Evolutionary conservation across 2,329 filamentous ascomycete species (phyloP).

Genomic region (Salinomyces thailandicus): DNA sequence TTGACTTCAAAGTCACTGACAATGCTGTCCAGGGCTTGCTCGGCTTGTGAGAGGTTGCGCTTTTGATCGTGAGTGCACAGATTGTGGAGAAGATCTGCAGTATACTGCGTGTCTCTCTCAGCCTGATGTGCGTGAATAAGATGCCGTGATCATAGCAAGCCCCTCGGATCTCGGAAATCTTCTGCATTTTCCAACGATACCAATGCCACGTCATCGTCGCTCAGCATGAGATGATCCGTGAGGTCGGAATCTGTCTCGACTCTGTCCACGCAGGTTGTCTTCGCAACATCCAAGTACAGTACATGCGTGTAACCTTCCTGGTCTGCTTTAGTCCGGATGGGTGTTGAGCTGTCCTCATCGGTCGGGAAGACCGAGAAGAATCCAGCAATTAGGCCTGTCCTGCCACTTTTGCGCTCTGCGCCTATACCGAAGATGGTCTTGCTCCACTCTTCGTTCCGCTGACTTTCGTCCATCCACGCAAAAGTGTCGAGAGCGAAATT

Average conservation of each 20-base stretch:
- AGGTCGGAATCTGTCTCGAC: too few species aligned
- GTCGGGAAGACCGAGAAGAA: slow-evolving; percentile 47
- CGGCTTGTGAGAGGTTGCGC: slow-evolving; percentile 28
- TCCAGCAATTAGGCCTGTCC: slow-evolving; percentile 41
- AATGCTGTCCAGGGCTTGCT: slow-evolving; percentile 25
- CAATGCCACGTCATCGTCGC: too few species aligned
- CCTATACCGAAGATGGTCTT: too few species aligned
- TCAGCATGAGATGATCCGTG: too few species aligned
- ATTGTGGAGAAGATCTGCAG: slow-evolving; percentile 27
- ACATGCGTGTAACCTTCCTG: slow-evolving; percentile 45
- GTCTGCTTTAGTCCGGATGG: slow-evolving; percentile 39
- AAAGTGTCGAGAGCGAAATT: too few species aligned
- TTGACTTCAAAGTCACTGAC: slow-evolving; percentile 14
- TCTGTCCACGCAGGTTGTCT: too few species aligned
- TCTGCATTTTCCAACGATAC: too few species aligned
- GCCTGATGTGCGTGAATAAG: slow-evolving; percentile 32
- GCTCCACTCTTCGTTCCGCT: too few species aligned
- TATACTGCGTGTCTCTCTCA: slow-evolving; percentile 4
- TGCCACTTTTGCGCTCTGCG: slow-evolving; percentile 19
- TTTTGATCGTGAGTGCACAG: slow-evolving; percentile 31
- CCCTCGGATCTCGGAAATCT: slow-evolving; percentile 29
- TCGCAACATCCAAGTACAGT: slow-evolving; percentile 42
- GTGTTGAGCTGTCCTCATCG: slow-evolving; percentile 16
- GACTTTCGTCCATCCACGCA: too few species aligned
- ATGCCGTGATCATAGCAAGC: slow-evolving; percentile 40